A percentile compares a stretch with the other conserved stretches of the same genome.
These are phyloP conservation scores for Penicillium herquei DNA, from an alignment of 495 filamentous ascomycete genomes.

Conservation along the genomic window DNA sequence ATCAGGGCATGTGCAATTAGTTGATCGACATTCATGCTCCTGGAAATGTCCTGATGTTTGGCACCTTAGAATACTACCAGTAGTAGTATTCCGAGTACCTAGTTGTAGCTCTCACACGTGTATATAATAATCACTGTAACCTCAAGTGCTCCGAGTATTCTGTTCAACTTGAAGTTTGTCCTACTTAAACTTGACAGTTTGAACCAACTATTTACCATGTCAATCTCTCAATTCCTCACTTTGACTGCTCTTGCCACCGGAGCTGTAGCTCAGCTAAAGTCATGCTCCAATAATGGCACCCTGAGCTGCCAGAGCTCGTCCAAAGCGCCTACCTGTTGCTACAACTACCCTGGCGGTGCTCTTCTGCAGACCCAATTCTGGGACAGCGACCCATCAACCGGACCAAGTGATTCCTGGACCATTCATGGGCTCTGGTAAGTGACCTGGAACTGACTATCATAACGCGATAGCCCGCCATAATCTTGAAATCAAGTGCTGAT, in stretches of 20 bases:
- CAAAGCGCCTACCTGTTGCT: slow-evolving; percentile 65
- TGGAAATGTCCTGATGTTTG: slow-evolving; percentile 6
- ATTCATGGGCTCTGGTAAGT: slow-evolving; percentile 72
- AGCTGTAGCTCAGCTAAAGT: slow-evolving; percentile 21
- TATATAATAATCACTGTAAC: too few species aligned
- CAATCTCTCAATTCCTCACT: slow-evolving; percentile 20
- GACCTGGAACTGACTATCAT: not conserved
- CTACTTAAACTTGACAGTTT: not conserved
- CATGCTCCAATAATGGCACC: slow-evolving; percentile 29
- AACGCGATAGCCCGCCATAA: too few species aligned
- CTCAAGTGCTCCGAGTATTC: too few species aligned
- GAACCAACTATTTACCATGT: not conserved
- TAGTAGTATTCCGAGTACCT: slow-evolving; percentile 8
- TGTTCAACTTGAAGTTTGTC: too few species aligned
- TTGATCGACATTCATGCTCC: slow-evolving; percentile 8
- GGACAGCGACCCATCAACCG: slow-evolving; percentile 64
- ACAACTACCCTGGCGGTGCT: slow-evolving; percentile 70
- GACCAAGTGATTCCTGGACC: slow-evolving; percentile 74
- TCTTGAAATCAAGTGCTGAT: not conserved
- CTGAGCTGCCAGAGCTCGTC: slow-evolving; percentile 42
- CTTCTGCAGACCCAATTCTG: slow-evolving; percentile 80
- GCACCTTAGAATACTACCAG: too few species aligned
- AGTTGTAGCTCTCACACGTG: not conserved
- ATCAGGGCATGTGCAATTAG: slow-evolving; percentile 35
- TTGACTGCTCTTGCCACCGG: slow-evolving; percentile 24